phyloP scores from a whole-genome alignment of 1,139 yeast species.

The Taphrina flavorubra region DNA sequence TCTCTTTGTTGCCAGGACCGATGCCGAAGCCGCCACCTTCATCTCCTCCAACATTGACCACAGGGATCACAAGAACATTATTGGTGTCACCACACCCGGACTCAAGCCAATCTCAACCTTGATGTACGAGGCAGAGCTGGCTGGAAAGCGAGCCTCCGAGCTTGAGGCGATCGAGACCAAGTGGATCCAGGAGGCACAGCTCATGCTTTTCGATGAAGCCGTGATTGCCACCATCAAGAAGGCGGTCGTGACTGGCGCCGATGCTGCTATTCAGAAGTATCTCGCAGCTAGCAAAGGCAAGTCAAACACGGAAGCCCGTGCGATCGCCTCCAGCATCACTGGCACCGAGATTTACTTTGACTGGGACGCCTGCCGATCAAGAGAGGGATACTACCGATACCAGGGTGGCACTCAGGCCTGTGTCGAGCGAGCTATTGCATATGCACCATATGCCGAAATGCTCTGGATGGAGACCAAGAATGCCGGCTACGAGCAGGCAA shows the following conservation, averaged over 20 bases:
- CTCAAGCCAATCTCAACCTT: constrained; percentile 74
- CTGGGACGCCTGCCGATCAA: constrained; percentile 95
- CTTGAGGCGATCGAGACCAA: constrained; percentile 77
- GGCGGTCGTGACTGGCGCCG: constrained; percentile 66
- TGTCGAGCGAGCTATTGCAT: constrained; percentile 94
- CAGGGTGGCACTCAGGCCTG: constrained; percentile 97
- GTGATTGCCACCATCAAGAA: constrained; percentile 77
- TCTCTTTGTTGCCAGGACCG: constrained; percentile 91
- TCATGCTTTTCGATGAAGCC: constrained; percentile 89
- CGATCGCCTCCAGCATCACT: constrained; percentile 72
- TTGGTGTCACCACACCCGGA: constrained; percentile 88
- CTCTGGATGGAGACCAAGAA: constrained; percentile 99
- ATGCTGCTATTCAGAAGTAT: constrained; percentile 59
- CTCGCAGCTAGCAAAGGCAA: constrained; percentile 62
- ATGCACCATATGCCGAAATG: constrained; percentile 92
- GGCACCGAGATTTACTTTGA: constrained; percentile 88
- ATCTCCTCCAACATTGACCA: constrained; percentile 91
- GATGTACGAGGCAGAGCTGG: constrained; percentile 79
- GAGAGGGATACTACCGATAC: constrained; percentile 98
- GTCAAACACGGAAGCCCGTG: constrained; percentile 81
- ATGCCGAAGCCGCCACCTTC: constrained; percentile 95
- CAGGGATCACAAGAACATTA: constrained; percentile 90
- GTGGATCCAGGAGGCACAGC: constrained; percentile 83
- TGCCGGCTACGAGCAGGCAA: constrained; percentile 92
- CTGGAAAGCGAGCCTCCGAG: constrained; percentile 73